Base-by-base conservation (phyloP, 176 grass and related monocot species). In the Canna indica region DNA sequence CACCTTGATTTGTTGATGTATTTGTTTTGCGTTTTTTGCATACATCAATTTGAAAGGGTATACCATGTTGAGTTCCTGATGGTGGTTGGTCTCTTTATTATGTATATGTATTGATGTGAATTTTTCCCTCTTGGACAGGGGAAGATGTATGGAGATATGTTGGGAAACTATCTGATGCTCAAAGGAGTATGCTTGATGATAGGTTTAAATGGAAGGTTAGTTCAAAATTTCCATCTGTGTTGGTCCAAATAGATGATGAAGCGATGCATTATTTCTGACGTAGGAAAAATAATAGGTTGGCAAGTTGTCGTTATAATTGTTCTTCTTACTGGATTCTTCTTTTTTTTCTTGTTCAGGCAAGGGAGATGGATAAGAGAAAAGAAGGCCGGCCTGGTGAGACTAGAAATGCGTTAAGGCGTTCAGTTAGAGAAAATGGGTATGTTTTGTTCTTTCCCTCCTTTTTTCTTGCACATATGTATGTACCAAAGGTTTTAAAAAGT, bases 121-220 rank as follows among this genome's bases (percentile, higher is more conserved):
- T 61, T 70, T 47, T 73, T 36, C 50, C 53, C 83, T 34, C 30
- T 75, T 54, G 36, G 77, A 69, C 81, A 96, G 94, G 90, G 20
- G 94, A 99, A 46, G 94, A 99, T 84, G 87, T 99, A 33, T 99
- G 94, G 94, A 78, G 86, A 69, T 99, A 88, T 78, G 94, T 99
- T 81, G 94, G 94, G 53, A 99, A 99, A 67, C 86, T 99, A 67
- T 99, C 94, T 53, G 94, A 99, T 85, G 94, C 94, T 72, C 94
- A 99, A 85, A 86, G 86, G 82, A 99, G 94, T 72, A 99, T 99
- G 94, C 89, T 99, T 1, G 94, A 99, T 93, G 94, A 99, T 85
- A 99, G 94, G 68, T 99, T 99, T 87, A 99, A 99, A 78, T 99
- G 94, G 94, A 99, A 99, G 94, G 94, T 90, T 35, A 76, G 59